Conservation (phyloP, 2,329 filamentous ascomycete species). For the Xylariales sp. region DNA sequence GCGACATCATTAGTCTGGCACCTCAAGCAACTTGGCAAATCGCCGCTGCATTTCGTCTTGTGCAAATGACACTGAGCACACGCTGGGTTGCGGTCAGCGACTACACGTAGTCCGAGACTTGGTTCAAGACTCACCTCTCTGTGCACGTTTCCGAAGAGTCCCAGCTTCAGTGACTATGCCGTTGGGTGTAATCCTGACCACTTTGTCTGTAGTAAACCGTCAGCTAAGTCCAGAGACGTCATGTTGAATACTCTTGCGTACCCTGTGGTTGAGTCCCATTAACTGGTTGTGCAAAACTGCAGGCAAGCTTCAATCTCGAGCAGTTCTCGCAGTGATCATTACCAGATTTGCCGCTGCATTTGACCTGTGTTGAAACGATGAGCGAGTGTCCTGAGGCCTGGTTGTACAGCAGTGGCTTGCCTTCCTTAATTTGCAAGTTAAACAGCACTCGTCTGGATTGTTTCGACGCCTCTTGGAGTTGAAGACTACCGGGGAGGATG, state of each 20-base stretch:
- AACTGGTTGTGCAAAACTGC: conserved; percentile 25
- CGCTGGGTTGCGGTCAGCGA: conserved; percentile 12
- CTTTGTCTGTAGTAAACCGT: conserved; percentile 25
- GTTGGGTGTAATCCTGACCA: conserved; percentile 34
- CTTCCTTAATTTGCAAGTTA: conserved; percentile 33
- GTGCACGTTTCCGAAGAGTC: conserved; percentile 35
- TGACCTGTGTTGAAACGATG: conserved; percentile 28
- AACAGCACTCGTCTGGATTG: conserved; percentile 22
- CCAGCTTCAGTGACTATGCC: conserved; percentile 38
- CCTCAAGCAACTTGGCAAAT: conserved; percentile 33
- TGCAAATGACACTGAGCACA: conserved; percentile 37
- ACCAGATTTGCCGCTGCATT: conserved; percentile 34
- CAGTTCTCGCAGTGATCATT: conserved; percentile 34
- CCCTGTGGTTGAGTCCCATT: conserved; percentile 8
- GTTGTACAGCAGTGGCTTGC: no score
- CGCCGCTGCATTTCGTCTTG: conserved; percentile 40
- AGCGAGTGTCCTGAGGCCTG: not conserved
- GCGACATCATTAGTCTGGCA: conserved; percentile 29
- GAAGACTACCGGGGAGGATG: not conserved
- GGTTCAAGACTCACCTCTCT: conserved; percentile 21
- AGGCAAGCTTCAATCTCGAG: conserved; percentile 30
- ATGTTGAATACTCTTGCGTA: no score
- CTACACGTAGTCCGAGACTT: not conserved
- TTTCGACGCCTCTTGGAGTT: conserved; percentile 8
- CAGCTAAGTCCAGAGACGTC: no score